Evolutionary conservation across 495 filamentous ascomycete species (phyloP).

Genomic region (Saxophila tyrrhenica): DNA sequence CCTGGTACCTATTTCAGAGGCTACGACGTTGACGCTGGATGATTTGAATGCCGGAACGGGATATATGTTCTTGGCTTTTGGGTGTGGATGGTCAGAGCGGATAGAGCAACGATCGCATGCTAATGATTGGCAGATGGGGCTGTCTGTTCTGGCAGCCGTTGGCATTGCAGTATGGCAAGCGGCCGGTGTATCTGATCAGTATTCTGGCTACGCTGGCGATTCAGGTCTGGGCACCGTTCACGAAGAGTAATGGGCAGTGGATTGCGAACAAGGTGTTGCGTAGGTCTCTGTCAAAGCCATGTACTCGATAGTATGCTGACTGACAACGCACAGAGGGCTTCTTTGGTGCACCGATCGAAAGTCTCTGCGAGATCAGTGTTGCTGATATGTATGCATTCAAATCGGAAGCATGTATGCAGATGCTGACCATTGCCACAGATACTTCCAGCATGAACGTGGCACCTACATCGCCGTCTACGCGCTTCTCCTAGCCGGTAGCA

Average conservation of each 20-base stretch:
- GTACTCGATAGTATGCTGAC: neutral
- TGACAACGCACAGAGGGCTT: slow-evolving; percentile 38
- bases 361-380: slow-evolving; percentile 48
- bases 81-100: neutral
- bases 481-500: slow-evolving; percentile 50
- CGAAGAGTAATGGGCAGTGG: slow-evolving; percentile 48
- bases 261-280: slow-evolving; percentile 43
- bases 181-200: slow-evolving; percentile 50
- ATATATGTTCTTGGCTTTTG: slow-evolving; percentile 34
- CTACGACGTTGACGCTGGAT: slow-evolving; percentile 41
- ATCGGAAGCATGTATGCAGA: no score
- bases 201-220: slow-evolving; percentile 42
- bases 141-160: slow-evolving; percentile 60
- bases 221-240: slow-evolving; percentile 37
- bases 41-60: slow-evolving; percentile 52
- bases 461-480: slow-evolving; percentile 56
- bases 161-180: slow-evolving; percentile 54
- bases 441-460: slow-evolving; percentile 56
- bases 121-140: slow-evolving; percentile 52
- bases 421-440: no score
- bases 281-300: neutral
- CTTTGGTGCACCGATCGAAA: slow-evolving; percentile 55
- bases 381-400: slow-evolving; percentile 40
- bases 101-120: slow-evolving; percentile 28
- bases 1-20: slow-evolving; percentile 44